phyloP scores from a whole-genome alignment of 768 basidiomycete species.

The Mycena albidolilacea region DNA sequence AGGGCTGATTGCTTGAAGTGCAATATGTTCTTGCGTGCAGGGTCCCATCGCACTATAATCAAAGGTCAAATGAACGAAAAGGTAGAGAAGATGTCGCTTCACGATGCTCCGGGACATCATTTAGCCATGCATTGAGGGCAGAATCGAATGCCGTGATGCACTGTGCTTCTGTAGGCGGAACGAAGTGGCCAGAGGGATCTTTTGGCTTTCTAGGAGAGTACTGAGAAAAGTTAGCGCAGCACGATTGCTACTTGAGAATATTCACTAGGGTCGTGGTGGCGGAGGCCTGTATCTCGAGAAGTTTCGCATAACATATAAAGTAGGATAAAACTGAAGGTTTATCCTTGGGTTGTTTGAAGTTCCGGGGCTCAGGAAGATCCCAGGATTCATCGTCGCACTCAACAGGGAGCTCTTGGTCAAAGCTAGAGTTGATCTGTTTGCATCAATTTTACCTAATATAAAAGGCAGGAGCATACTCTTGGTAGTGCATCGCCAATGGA shows the following conservation, averaged over 20 bases:
- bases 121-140: constrained; percentile 74
- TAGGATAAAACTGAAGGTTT: constrained; percentile 62
- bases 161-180: constrained; percentile 63
- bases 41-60: constrained; percentile 49
- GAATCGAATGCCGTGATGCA: constrained; percentile 75
- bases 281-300: constrained; percentile 66
- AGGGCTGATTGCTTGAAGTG: constrained; percentile 44
- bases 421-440: constrained; percentile 51
- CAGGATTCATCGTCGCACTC: constrained; percentile 82
- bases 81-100: constrained; percentile 16
- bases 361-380: constrained; percentile 56
- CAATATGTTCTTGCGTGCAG: constrained; percentile 37
- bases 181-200: constrained; percentile 6
- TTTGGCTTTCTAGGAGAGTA: constrained; percentile 67
- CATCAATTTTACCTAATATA: not conserved
- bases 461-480: constrained; percentile 60
- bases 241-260: constrained; percentile 1
- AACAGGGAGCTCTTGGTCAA: constrained; percentile 71
- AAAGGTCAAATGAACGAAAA: constrained; percentile 24
- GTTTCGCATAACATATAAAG: constrained; percentile 62
- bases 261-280: constrained; percentile 67
- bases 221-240: constrained; percentile 45
- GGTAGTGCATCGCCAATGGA: constrained; percentile 70
- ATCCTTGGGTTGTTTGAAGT: constrained; percentile 69
- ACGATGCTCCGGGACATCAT: constrained; percentile 66